These are phyloP conservation scores for Tritrichomonas foetus DNA, from an alignment of 208 protist species.

Conservation along the genomic window DNA sequence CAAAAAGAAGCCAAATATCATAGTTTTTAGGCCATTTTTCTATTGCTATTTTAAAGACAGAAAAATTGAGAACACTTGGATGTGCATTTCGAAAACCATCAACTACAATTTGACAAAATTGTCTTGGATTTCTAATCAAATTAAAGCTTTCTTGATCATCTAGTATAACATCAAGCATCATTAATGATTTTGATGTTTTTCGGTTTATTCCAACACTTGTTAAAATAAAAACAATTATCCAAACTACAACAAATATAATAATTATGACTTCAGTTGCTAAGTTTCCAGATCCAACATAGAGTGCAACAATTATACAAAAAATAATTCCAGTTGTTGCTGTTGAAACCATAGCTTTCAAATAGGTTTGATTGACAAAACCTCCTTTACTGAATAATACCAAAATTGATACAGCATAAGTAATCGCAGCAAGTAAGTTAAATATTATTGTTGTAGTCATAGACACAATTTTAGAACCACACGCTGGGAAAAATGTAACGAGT, in stretches of 20 bases:
- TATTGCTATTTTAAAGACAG: background rate
- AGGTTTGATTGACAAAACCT: too few species aligned
- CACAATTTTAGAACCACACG: background rate
- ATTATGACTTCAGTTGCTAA: too few species aligned
- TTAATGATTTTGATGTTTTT: background rate
- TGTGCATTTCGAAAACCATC: background rate
- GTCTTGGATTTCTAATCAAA: background rate
- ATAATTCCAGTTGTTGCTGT: too few species aligned
- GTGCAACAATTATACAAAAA: too few species aligned
- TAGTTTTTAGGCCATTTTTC: background rate
- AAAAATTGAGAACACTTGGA: background rate
- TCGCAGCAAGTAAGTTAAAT: too few species aligned
- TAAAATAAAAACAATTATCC: background rate
- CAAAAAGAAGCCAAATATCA: background rate
- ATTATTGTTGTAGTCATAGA: too few species aligned
- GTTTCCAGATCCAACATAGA: too few species aligned
- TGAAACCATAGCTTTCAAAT: too few species aligned
- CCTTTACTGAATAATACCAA: background rate
- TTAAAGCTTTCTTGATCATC: background rate
- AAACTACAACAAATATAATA: background rate
- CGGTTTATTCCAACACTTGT: background rate
- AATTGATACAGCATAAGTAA: background rate
- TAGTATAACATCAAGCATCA: background rate
- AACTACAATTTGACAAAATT: background rate
- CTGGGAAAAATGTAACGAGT: too few species aligned